A percentile compares a stretch with the other conserved stretches of the same genome.
Conservation (phyloP, 139 green algal genomes). For the Tetraselmis chui region DNA sequence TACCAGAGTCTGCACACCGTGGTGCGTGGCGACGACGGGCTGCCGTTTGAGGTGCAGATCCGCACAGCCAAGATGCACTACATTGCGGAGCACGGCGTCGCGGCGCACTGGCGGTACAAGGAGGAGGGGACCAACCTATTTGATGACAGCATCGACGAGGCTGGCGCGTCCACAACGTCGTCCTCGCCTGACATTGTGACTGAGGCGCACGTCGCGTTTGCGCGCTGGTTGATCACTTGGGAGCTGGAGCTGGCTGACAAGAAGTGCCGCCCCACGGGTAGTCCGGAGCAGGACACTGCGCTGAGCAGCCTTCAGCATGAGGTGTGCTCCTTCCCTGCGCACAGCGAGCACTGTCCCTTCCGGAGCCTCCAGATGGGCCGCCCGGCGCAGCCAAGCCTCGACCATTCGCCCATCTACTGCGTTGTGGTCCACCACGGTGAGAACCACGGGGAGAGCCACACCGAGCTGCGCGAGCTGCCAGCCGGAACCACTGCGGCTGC, state of each 20-base stretch:
- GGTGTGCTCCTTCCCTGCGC: neutral
- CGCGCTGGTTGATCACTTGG: conserved; percentile 34
- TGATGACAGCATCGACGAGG: conserved; percentile 21
- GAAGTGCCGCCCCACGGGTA: conserved; percentile 42
- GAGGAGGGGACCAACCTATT: conserved; percentile 42
- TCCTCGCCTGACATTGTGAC: conserved; percentile 16
- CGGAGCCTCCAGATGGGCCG: neutral
- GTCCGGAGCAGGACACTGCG: conserved; percentile 22
- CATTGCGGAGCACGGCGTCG: conserved; percentile 83
- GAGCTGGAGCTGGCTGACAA: conserved; percentile 38
- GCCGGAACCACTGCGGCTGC: neutral
- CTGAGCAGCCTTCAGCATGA: conserved; percentile 13
- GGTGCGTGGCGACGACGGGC: conserved; percentile 32
- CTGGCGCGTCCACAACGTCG: neutral
- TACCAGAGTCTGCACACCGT: conserved; percentile 72
- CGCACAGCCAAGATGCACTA: conserved; percentile 91
- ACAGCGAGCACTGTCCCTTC: neutral
- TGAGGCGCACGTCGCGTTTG: conserved; percentile 23
- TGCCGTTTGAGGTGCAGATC: conserved; percentile 65
- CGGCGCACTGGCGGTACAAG: conserved; percentile 97
- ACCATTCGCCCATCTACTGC: neutral
- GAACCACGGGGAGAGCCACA: neutral
- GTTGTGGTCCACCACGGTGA: neutral
- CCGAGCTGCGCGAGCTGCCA: neutral
- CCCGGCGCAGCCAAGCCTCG: neutral